Evolutionary conservation across 495 filamentous ascomycete genomes (phyloP).

Genomic region (Penicillium desertorum): DNA sequence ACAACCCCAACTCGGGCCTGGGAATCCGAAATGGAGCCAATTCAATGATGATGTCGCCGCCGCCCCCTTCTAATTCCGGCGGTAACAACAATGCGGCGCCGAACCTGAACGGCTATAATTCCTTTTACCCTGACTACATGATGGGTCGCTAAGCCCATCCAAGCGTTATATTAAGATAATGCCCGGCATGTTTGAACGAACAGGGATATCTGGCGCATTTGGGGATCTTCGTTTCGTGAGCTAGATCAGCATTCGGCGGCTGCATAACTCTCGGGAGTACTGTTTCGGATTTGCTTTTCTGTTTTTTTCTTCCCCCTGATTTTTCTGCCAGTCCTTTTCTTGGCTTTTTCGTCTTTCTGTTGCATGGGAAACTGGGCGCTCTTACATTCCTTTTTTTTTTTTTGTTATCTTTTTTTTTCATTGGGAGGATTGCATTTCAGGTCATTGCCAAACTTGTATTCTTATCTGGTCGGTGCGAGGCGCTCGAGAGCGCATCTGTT

Average conservation of each 20-base stretch:
- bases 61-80: slow-evolving; percentile 36
- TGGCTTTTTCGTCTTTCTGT: slow-evolving; percentile 17
- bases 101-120: slow-evolving; percentile 47
- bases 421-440: slow-evolving; percentile 42
- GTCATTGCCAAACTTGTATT: slow-evolving; percentile 37
- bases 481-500: slow-evolving; percentile 28
- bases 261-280: slow-evolving; percentile 47
- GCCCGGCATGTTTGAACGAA: slow-evolving; percentile 51
- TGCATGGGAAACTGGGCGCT: slow-evolving; percentile 46
- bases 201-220: slow-evolving; percentile 50
- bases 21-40: slow-evolving; percentile 47
- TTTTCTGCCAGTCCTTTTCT: slow-evolving; percentile 17
- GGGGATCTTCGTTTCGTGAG: slow-evolving; percentile 42
- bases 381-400: slow-evolving; percentile 28
- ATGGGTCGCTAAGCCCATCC: slow-evolving; percentile 51
- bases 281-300: slow-evolving; percentile 38
- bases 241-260: slow-evolving; percentile 53
- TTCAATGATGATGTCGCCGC: slow-evolving; percentile 45
- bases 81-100: slow-evolving; percentile 39
- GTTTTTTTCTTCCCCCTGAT: slow-evolving; percentile 12
- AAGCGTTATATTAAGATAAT: slow-evolving; percentile 38
- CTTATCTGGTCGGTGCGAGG: slow-evolving; percentile 31
- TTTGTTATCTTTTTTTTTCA: slow-evolving; percentile 15
- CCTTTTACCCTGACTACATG: slow-evolving; percentile 59
- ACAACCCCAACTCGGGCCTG: slow-evolving; percentile 45